phyloP scores from a whole-genome alignment of 2,329 filamentous ascomycete genomes.

The Dactylellina drechsleri region DNA sequence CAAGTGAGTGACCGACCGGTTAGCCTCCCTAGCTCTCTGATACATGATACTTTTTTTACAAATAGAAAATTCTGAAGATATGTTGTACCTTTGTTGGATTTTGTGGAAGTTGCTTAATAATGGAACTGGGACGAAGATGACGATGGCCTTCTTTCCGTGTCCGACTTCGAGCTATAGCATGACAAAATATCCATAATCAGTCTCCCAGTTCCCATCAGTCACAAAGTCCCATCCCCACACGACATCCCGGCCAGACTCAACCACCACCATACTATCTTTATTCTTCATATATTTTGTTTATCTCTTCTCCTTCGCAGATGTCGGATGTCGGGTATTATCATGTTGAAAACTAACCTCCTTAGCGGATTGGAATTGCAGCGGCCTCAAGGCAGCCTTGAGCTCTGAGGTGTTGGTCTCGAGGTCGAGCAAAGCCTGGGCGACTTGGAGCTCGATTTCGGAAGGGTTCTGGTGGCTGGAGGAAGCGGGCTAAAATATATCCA shows the following conservation, averaged over 20 bases:
- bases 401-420: conserved; percentile 99
- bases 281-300: neutral
- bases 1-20: conserved; percentile 9
- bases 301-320: conserved; percentile 13
- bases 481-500: conserved; percentile 34
- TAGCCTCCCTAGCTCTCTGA: conserved; percentile 3
- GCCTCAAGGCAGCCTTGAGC: conserved; percentile 93
- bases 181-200: conserved; percentile 47
- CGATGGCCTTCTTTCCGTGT: conserved; percentile 99
- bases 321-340: conserved; percentile 18
- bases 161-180: conserved; percentile 92
- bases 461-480: conserved; percentile 88
- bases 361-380: conserved; percentile 98
- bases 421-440: conserved; percentile 96
- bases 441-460: conserved; percentile 95
- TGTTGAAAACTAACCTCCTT: conserved; percentile 82
- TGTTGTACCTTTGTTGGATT: conserved; percentile 96
- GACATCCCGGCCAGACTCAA: neutral
- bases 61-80: conserved; percentile 4
- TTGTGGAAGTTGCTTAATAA: conserved; percentile 99
- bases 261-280: conserved; percentile 7
- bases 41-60: conserved; percentile 13
- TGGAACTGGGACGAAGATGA: conserved; percentile 99
- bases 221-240: neutral
- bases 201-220: conserved; percentile 55